These are phyloP conservation scores for Lachnellula subtilissima DNA, from an alignment of 2,329 filamentous ascomycete species.

Conservation along the genomic window DNA sequence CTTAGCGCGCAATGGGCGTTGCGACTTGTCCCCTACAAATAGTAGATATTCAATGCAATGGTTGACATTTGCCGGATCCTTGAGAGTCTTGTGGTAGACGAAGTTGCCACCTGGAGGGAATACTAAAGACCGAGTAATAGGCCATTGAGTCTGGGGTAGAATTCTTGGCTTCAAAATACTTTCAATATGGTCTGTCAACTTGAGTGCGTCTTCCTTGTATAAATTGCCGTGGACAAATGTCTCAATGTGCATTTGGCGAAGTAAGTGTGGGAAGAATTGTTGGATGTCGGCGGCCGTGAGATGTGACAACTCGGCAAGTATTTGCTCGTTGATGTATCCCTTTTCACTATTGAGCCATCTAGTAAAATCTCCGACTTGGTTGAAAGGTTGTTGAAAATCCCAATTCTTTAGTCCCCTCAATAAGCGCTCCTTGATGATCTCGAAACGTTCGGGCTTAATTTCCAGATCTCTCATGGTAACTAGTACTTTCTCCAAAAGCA, in stretches of 20 bases:
- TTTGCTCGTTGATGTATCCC: constrained; percentile 74
- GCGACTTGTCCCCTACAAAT: constrained; percentile 62
- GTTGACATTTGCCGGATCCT: constrained; percentile 85
- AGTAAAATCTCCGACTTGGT: constrained; percentile 79
- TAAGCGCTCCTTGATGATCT: constrained; percentile 83
- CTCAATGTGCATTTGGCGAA: constrained; percentile 83
- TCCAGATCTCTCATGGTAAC: constrained; percentile 78
- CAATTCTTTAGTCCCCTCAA: constrained; percentile 76
- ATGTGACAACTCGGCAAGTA: constrained; percentile 68
- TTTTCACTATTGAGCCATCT: constrained; percentile 74
- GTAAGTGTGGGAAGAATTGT: constrained; percentile 71
- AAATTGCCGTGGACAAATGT: constrained; percentile 86
- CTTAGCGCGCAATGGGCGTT: constrained; percentile 68
- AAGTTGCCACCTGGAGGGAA: constrained; percentile 78
- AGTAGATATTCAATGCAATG: constrained; percentile 78
- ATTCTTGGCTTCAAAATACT: constrained; percentile 67
- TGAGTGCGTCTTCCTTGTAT: constrained; percentile 87
- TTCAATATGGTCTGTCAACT: constrained; percentile 78
- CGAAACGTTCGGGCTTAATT: constrained; percentile 81
- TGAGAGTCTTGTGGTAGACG: constrained; percentile 73
- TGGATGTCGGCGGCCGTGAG: constrained; percentile 72
- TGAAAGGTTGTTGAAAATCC: constrained; percentile 82
- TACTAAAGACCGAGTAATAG: constrained; percentile 69
- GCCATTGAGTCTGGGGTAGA: constrained; percentile 75
- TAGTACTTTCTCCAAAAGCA: constrained; percentile 85